Evolutionary conservation across 257 asterid genomes (phyloP).

Genomic region (Scutellaria baicalensis): DNA sequence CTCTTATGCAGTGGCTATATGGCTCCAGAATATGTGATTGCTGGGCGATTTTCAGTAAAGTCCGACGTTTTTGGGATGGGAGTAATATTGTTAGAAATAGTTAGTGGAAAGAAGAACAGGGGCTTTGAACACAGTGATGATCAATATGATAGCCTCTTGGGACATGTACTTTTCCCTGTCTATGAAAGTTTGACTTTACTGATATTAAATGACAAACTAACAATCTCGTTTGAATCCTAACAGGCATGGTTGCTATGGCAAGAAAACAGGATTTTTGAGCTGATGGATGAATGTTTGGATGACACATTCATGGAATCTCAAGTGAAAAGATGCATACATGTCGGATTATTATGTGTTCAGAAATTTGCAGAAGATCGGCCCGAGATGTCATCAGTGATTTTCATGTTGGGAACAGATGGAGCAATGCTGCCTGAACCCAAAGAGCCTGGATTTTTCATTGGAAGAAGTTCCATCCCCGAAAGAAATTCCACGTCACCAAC

Average conservation of each 20-base stretch:
- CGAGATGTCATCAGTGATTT: background rate
- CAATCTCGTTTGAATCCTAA: background rate
- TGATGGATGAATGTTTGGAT: background rate
- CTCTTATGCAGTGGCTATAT: constrained; percentile 10
- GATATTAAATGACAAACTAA: background rate
- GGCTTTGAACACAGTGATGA: constrained; percentile 13
- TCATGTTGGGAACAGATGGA: background rate
- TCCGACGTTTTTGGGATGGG: constrained; percentile 23
- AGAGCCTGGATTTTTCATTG: background rate
- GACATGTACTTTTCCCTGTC: constrained; percentile 19
- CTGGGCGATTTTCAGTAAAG: background rate
- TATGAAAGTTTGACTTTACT: background rate
- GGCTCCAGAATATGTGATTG: constrained; percentile 6
- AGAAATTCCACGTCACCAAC: background rate
- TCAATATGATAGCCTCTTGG: constrained; percentile 28
- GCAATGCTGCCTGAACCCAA: background rate
- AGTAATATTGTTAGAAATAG: constrained; percentile 32
- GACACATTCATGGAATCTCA: background rate
- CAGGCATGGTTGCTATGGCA: constrained; percentile 10
- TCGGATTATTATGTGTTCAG: constrained; percentile 4
- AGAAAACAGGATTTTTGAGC: background rate
- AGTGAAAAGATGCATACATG: constrained; percentile 4
- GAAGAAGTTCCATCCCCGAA: background rate
- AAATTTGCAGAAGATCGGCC: background rate
- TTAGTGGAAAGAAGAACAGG: constrained; percentile 36